Conservation (phyloP, 2,329 filamentous ascomycete species). For the Aspergillus tanneri region DNA sequence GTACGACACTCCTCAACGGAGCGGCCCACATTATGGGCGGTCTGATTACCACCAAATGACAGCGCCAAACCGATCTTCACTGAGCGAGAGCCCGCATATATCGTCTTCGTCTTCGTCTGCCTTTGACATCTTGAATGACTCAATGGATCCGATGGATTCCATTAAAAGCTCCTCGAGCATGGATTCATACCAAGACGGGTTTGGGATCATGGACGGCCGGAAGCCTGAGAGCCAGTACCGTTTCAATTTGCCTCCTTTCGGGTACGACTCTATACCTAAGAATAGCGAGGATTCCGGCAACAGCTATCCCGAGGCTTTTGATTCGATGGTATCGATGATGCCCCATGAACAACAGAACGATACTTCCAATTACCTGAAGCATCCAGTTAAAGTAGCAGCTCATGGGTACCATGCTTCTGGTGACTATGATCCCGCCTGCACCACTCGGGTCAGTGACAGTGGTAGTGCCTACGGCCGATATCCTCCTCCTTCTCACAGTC, state of each 20-base stretch:
- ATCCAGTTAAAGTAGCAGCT: conserved; percentile 21
- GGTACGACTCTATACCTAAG: conserved; percentile 27
- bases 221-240: conserved; percentile 27
- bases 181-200: conserved; percentile 37
- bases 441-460: conserved; percentile 24
- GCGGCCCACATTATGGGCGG: conserved; percentile 33
- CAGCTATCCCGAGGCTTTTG: conserved; percentile 31
- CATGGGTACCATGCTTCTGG: conserved; percentile 26
- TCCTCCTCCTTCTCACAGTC: conserved; percentile 33
- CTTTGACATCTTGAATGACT: conserved; percentile 40
- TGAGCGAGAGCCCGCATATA: conserved; percentile 40
- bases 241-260: conserved; percentile 27
- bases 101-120: conserved; percentile 42
- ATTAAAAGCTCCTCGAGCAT: conserved; percentile 34
- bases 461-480: conserved; percentile 32
- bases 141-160: conserved; percentile 42
- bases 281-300: conserved; percentile 25
- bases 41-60: conserved; percentile 39
- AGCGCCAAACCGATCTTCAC: conserved; percentile 36
- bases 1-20: conserved; percentile 36
- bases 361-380: conserved; percentile 28
- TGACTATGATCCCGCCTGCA: conserved; percentile 34
- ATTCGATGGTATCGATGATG: conserved; percentile 32
- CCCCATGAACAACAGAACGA: conserved; percentile 27
- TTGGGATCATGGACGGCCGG: conserved; percentile 24